Evolutionary conservation across 495 filamentous ascomycete species (phyloP).

Genomic region (Bryoglossum gracile): DNA sequence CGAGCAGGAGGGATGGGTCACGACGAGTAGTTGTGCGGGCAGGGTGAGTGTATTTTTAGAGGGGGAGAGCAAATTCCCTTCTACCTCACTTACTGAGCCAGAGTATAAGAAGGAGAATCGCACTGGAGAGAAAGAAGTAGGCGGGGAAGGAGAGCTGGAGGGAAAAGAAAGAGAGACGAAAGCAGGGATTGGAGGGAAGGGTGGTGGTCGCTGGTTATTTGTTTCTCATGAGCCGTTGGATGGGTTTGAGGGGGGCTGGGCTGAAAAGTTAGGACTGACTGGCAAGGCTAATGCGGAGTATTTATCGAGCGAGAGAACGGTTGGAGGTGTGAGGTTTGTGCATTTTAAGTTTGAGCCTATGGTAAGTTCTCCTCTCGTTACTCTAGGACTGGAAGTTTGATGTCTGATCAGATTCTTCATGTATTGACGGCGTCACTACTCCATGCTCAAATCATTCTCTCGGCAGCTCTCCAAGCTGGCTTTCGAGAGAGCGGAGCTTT

Average conservation of each 20-base stretch:
- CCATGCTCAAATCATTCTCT: conserved; percentile 64
- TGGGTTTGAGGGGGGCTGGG: conserved; percentile 11
- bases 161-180: conserved; percentile 4
- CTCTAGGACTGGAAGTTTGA: not conserved
- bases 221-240: conserved; percentile 72
- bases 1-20: conserved; percentile 61
- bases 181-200: conserved; percentile 66
- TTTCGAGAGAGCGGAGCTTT: conserved; percentile 84
- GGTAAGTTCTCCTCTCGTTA: conserved; percentile 43
- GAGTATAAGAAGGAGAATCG: conserved; percentile 36
- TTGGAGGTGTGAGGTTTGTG: conserved; percentile 57
- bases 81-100: too few species aligned
- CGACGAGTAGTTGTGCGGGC: conserved; percentile 87
- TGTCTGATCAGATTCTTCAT: conserved; percentile 66
- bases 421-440: conserved; percentile 64
- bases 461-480: conserved; percentile 68
- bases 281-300: too few species aligned
- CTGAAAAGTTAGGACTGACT: conserved; percentile 20
- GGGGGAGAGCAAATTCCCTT: too few species aligned
- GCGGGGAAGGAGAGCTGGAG: not conserved
- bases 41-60: conserved; percentile 80
- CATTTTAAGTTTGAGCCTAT: conserved; percentile 94
- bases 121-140: not conserved
- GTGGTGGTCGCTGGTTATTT: conserved; percentile 74
- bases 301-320: too few species aligned